These are phyloP conservation scores for Penicillium paneum DNA, from an alignment of 2,329 filamentous ascomycete species.

Conservation along the genomic window DNA sequence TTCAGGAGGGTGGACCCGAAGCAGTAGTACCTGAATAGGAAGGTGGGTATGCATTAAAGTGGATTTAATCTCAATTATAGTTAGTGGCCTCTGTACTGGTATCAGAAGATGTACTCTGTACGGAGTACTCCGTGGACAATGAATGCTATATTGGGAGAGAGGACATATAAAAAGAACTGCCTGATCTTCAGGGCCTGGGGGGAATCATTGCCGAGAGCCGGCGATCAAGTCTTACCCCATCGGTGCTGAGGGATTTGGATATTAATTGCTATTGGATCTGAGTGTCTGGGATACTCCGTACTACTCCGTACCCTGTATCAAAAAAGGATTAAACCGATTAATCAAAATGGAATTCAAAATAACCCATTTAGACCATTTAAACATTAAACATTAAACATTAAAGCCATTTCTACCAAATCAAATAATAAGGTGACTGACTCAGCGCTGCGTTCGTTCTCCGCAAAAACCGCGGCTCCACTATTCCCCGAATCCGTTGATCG, in stretches of 20 bases:
- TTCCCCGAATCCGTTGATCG: constrained; percentile 29
- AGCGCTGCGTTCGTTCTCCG: constrained; percentile 25
- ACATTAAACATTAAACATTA: not conserved
- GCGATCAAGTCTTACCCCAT: constrained; percentile 8
- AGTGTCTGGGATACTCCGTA: not conserved
- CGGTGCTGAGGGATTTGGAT: constrained; percentile 1
- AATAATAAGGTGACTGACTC: not conserved
- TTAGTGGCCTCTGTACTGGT: not conserved
- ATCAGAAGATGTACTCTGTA: not conserved
- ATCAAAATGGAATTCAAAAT: not conserved
- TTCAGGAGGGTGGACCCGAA: constrained; percentile 9
- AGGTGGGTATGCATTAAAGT: constrained; percentile 5
- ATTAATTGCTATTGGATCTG: not conserved
- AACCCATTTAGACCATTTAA: too few species aligned
- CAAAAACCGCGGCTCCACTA: constrained; percentile 29
- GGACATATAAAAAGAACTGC: not conserved
- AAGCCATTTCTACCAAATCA: not conserved
- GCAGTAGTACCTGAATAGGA: constrained; percentile 3
- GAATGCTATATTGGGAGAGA: not conserved
- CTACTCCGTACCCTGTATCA: too few species aligned
- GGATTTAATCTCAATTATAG: not conserved
- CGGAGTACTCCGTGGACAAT: not conserved
- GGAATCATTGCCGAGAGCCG: constrained; percentile 5
- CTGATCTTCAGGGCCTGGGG: constrained; percentile 5
- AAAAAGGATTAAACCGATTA: not conserved